Base-by-base conservation (phyloP, 2,329 filamentous ascomycete species). In the Fusarium drepaniforme region DNA sequence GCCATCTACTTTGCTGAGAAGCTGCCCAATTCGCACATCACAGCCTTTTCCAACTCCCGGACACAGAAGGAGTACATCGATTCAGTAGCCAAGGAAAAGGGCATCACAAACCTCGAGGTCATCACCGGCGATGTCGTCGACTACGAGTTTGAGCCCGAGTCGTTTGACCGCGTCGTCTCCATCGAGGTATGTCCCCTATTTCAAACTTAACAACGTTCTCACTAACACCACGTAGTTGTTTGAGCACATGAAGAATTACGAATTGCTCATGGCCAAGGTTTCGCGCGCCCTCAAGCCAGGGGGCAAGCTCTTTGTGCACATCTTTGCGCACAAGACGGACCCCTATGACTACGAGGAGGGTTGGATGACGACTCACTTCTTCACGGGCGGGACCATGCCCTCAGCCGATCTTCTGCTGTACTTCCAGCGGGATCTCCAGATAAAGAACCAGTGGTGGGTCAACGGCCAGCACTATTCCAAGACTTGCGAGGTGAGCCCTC, bases 191-290 rank as follows among this genome's bases (percentile, higher is more conserved):
- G 11, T 74, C 28, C 75, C 63, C 8, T 13, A n/a, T 18, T 30
- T n/a, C 23, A 8, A 16, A 6, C 18, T 21, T 11, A 8, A 49
- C 13, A 15, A 28, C 16, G 8, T 38, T 35, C 38, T 70, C 28
- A 58, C 37, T 57, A 23, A 65, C 11, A 23, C 7, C 11, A 5
- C 11, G 15, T 21, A 93, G 86, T 86, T 94, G 15, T 93, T 94
- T 78, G 92, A 94, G 80, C 92, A 94, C 81, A 93, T 94, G 92
- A 94, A 94, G 81, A 94, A 94, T 81, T 93, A 94, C 81, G 88
- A 92, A 72, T 83, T 90, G 15, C 87, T 94, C 28, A 89, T 94
- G 84, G 86, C 87, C 51, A 94, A 94, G 81, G 83, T 93, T 18
- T 79, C 86, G 5, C 84, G 87, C 35, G 87, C 91, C 4, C 83